Percentiles rank a stretch among this genome's conserved stretches.
phyloP scores from a whole-genome alignment of 352 stramenopile genomes.

The Phytopythium montanum region DNA sequence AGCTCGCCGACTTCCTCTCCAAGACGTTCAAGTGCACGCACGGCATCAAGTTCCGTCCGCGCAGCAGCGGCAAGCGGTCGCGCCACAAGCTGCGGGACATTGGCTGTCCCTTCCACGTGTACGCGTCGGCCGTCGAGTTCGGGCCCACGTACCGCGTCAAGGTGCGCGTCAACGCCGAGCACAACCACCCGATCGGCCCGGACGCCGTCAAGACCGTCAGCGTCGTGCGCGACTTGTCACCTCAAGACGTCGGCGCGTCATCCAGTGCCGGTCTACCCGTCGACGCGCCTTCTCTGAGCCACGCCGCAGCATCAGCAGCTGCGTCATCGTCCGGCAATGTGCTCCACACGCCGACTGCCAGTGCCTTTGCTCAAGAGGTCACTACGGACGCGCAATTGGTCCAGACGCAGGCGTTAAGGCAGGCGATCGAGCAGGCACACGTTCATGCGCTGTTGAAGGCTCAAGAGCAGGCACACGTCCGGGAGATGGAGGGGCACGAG shows the following conservation, averaged over 20 bases:
- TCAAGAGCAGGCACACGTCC: conserved; percentile 33
- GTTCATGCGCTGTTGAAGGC: conserved; percentile 26
- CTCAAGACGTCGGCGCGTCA: neutral
- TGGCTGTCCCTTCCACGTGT: conserved; percentile 77
- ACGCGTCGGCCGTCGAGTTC: conserved; percentile 66
- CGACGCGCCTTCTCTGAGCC: neutral
- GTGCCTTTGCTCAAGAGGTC: neutral
- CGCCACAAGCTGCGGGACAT: conserved; percentile 71
- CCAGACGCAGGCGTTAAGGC: conserved; percentile 26
- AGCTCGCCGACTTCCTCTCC: conserved; percentile 69
- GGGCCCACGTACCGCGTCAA: conserved; percentile 64
- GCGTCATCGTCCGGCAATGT: neutral
- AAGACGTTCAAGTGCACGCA: conserved; percentile 87
- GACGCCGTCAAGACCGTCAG: conserved; percentile 58
- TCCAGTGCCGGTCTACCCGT: neutral
- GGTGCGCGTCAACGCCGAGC: conserved; percentile 64
- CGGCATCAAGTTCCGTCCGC: conserved; percentile 78
- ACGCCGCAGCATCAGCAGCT: neutral
- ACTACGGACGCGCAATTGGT: conserved; percentile 21
- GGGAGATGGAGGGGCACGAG: no score
- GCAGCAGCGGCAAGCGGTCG: conserved; percentile 60
- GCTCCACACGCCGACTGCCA: neutral
- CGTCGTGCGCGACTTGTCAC: conserved; percentile 39
- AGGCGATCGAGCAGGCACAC: conserved; percentile 23
- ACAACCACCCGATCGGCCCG: conserved; percentile 75